phyloP scores from a whole-genome alignment of 495 filamentous ascomycete genomes.

The Aspergillus incahuasiensis region DNA sequence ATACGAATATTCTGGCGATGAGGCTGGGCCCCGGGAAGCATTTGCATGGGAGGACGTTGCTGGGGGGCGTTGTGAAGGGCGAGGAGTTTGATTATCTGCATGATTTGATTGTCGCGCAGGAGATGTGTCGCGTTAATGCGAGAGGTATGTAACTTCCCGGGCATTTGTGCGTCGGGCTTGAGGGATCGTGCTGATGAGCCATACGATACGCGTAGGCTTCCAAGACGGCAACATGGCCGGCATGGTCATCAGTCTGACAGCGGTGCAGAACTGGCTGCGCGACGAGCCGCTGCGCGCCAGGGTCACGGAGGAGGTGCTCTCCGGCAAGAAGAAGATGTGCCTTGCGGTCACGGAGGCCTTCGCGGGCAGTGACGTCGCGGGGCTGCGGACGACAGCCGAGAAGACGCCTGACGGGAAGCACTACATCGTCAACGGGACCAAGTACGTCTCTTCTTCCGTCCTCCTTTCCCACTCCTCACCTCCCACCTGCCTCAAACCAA shows the following conservation, averaged over 20 bases:
- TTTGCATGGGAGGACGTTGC: slow-evolving; percentile 61
- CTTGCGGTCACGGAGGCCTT: slow-evolving; percentile 88
- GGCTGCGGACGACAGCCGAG: slow-evolving; percentile 72
- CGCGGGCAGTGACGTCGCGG: slow-evolving; percentile 81
- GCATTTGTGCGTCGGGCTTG: background rate
- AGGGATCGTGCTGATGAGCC: background rate
- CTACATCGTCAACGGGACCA: slow-evolving; percentile 84
- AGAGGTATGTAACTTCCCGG: too few relatives aligned
- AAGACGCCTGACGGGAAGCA: slow-evolving; percentile 80
- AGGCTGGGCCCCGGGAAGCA: slow-evolving; percentile 80
- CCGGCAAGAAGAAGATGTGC: slow-evolving; percentile 81
- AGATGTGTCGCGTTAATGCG: slow-evolving; percentile 63
- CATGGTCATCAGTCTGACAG: slow-evolving; percentile 79
- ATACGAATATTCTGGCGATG: slow-evolving; percentile 70
- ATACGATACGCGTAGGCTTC: slow-evolving; percentile 33
- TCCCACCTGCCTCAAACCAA: too few relatives aligned
- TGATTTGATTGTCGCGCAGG: slow-evolving; percentile 72
- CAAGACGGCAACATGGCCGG: slow-evolving; percentile 64
- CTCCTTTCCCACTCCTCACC: background rate
- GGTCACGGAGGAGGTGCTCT: slow-evolving; percentile 67
- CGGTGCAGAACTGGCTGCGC: slow-evolving; percentile 72
- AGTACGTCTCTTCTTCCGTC: slow-evolving; percentile 28
- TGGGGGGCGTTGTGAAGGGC: slow-evolving; percentile 66
- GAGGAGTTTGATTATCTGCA: slow-evolving; percentile 88
- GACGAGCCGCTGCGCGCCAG: slow-evolving; percentile 61